Base-by-base conservation (phyloP, 106 monocot genomes). In the Dactylorhiza incarnata region DNA sequence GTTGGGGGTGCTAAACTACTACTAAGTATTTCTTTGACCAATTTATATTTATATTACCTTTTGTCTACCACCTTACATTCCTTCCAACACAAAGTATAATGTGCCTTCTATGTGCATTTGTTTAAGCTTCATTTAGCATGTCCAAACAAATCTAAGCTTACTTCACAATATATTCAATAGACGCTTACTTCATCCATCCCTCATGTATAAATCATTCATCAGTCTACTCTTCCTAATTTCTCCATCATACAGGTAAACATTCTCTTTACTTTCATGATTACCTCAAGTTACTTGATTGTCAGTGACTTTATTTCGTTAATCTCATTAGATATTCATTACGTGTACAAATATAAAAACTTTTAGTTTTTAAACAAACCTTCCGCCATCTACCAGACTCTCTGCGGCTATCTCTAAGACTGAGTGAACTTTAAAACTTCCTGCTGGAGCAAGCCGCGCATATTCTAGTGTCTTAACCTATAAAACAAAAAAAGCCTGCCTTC, bases 321-420 rank as follows among this genome's bases (percentile, higher is more conserved):
- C 29, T 29, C 29, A 29, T 29, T 29, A 29, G 2, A 29, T 29
- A 29, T 29, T 29, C 8, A 52, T 10, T 14, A 52, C 2, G 29
- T 52, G 14, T 8, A 52, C 51, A 52, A 0, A 0, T 0, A 10
- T 1, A 52, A 0, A 2, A 66, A 9, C 62, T 0, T 10, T 52
- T 24, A 62, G 45, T 69, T 45, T 29, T 17, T 45, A 69, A n/a
- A 45, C 69, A 6, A 43, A 99, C 97, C 81, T 91, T 87, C 97
- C 97, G 63, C 97, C 97, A 55, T 89, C 91, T 26, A 94, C 87
- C 68, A 99, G 90, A 53, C 94, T 89, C 74, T 94, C 91, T 56
- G 97, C 94, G 58, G 94, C 97, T 80, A 88, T 94, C 80, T 99
- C 97, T n/a, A 99, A 77, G 73, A 99, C 91, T 16, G 91, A 83